These are phyloP conservation scores for Guyanaporus albipodus DNA, from an alignment of 768 basidiomycete genomes.

Conservation along the genomic window DNA sequence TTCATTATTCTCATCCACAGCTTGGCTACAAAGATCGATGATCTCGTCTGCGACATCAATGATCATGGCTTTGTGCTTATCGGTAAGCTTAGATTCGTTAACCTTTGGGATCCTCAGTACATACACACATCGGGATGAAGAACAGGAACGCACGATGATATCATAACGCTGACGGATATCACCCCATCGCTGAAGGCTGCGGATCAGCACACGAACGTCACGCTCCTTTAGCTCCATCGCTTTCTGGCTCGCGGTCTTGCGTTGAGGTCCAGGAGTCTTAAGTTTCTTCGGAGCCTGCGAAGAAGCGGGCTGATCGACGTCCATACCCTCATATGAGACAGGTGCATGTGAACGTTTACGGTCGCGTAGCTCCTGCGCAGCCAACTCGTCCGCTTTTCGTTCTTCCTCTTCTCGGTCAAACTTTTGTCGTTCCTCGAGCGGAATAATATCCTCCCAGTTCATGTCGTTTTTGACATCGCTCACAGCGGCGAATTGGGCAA, in stretches of 20 bases:
- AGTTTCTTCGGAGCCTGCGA: conserved; percentile 69
- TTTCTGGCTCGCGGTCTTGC: conserved; percentile 91
- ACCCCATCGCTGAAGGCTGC: conserved; percentile 96
- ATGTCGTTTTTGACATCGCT: conserved; percentile 99
- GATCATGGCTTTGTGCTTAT: conserved; percentile 93
- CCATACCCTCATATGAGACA: conserved; percentile 92
- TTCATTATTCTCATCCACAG: conserved; percentile 80
- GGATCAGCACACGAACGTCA: conserved; percentile 90
- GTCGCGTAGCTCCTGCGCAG: conserved; percentile 62
- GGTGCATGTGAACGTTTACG: conserved; percentile 83
- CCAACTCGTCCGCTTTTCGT: conserved; percentile 66
- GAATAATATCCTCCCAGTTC: conserved; percentile 99
- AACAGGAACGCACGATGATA: conserved; percentile 65
- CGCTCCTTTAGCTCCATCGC: conserved; percentile 97
- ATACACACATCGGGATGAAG: background rate
- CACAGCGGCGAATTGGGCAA: conserved; percentile 91
- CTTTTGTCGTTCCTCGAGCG: conserved; percentile 82
- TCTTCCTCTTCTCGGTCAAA: conserved; percentile 80
- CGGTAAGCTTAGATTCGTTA: conserved; percentile 80
- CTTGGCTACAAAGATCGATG: conserved; percentile 76
- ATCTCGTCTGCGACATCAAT: conserved; percentile 91
- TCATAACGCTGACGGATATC: conserved; percentile 95
- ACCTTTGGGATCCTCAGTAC: conserved; percentile 48
- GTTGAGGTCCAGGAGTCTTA: conserved; percentile 62
- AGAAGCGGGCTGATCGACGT: conserved; percentile 68